Evolutionary conservation across 306 rosid species (phyloP), one percentile per base, ranked within the genome.

Genomic region (Rosa persica): DNA sequence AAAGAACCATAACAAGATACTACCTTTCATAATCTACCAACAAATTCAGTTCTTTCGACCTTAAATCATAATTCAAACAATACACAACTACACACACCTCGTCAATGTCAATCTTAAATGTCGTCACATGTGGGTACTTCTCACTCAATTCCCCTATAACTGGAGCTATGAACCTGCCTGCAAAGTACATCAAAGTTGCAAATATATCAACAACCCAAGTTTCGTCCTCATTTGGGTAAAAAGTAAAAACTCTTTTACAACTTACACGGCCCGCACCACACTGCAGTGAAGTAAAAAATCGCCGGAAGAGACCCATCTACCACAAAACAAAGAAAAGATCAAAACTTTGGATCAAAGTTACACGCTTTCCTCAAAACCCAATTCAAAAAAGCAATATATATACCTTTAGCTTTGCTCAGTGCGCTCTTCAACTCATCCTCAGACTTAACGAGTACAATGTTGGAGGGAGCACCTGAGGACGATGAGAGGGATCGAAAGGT

Each of bases 201-300:
- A 60, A 22, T 73, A 43, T 15, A 52, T 54, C 12, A 36, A 34
- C 10, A 42, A 30, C 42, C 38, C 46, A 60, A 58, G 38, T 52
- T 74, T 16, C 1, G 38, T 57, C 70, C 46, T 15, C 74, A 9
- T 5, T 17, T 27, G 17, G n/a, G 19, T 36, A 60, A 61, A 60
- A 75, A 42, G 43, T 2, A 40, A 43, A 43, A 74, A 46, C 17
- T 27, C 15, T 44, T 67, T 64, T 30, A 76, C 60, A 79, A 87
- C 97, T 93, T 89, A 91, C 98, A 93, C 76, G 98, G 97, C 25
- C 96, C 97, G 75, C 98, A 91, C 98, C 97, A 93, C 62, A 48
- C 91, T 34, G 98, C 97, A 60, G 97, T 91, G 89, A 91, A 93
- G 79, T 93, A 93, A 88, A 91, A 89, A 84, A 93, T 65, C 2